These are phyloP conservation scores for Barnettozyma hawaiiensis DNA, from an alignment of 1,139 yeast genomes.

Conservation along the genomic window DNA sequence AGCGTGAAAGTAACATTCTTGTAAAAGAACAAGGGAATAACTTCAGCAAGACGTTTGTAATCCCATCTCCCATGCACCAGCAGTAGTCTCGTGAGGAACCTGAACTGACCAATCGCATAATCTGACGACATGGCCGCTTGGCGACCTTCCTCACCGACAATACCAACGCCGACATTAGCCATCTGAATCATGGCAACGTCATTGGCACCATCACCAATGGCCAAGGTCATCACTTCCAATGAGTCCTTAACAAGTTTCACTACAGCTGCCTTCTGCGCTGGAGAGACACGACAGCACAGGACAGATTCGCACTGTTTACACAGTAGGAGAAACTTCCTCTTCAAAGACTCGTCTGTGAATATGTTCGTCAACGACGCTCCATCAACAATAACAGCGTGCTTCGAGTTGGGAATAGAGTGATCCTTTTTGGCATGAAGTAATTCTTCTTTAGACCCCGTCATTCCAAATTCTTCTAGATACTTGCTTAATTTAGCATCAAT, in stretches of 20 bases:
- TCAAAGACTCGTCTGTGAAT: conserved; percentile 54
- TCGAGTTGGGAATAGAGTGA: conserved; percentile 73
- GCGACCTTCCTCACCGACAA: conserved; percentile 97
- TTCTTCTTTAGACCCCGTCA: conserved; percentile 53
- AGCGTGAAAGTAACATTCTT: conserved; percentile 86
- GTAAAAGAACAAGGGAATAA: conserved; percentile 91
- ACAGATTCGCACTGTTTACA: conserved; percentile 95
- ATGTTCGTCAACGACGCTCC: conserved; percentile 77
- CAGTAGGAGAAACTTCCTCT: conserved; percentile 68
- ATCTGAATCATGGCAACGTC: conserved; percentile 99
- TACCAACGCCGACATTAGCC: conserved; percentile 97
- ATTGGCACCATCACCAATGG: conserved; percentile 97
- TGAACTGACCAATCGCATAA: conserved; percentile 92
- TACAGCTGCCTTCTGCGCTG: conserved; percentile 94
- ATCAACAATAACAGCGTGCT: conserved; percentile 82
- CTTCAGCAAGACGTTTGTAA: conserved; percentile 82
- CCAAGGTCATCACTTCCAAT: conserved; percentile 80
- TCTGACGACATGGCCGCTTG: conserved; percentile 98
- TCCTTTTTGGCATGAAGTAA: conserved; percentile 60
- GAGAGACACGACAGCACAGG: conserved; percentile 92
- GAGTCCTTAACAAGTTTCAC: conserved; percentile 83
- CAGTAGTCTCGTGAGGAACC: conserved; percentile 71
- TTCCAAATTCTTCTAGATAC: conserved; percentile 54
- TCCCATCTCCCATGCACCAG: conserved; percentile 97
- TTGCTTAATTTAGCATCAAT: conserved; percentile 53